Base-by-base conservation (phyloP, 352 stramenopile species). In the Globisporangium sylvaticum region DNA sequence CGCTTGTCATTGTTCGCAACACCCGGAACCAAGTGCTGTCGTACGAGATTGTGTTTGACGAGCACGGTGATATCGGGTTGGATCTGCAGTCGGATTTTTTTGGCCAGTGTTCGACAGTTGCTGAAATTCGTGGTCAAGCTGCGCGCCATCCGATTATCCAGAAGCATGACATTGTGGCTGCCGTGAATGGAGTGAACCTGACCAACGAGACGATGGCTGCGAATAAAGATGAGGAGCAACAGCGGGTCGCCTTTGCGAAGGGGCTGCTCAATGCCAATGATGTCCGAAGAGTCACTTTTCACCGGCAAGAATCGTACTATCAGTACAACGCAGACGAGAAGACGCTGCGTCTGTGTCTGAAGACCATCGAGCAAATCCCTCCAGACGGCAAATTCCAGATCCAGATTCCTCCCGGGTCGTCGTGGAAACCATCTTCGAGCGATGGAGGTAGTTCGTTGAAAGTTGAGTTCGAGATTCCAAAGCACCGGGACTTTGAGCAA, bases 21-120 rank as follows among this genome's bases (percentile, higher is more conserved):
- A 85, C 78, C 24, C 58, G 69, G n/a, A 87, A 89, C 60, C 79
- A 89, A 74, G 75, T 87, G n/a, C 53, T 89, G 6, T 85, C 78
- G 42, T 87, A 87, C 64, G 78, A 89, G 55, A 83, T 89, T 42
- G 76, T 76, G 15, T 89, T 87, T 34, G 72, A 80, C 10, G 78
- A 85, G 55, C 64, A 68, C 6, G 77, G 76, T 10, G 70, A 79
- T 7, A 66, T 84, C 31, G 80, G 80, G 1, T 44, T 89, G 0
- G 58, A 69, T 10, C 65, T 89, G 4, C 80, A 87, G 54, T 83
- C 74, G 2, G 80, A 89, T 53, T 89, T 87, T 39, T 82, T 80
- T 15, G 80, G 80, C 1, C 80, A 84, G 10, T 87, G 78, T 46
- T 56, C 84, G 20, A 84, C 80, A 10, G 78, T 89, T 14, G 64